These are phyloP conservation scores for Pseudevernia furfuracea DNA, from an alignment of 495 filamentous ascomycete genomes.

Conservation along the genomic window DNA sequence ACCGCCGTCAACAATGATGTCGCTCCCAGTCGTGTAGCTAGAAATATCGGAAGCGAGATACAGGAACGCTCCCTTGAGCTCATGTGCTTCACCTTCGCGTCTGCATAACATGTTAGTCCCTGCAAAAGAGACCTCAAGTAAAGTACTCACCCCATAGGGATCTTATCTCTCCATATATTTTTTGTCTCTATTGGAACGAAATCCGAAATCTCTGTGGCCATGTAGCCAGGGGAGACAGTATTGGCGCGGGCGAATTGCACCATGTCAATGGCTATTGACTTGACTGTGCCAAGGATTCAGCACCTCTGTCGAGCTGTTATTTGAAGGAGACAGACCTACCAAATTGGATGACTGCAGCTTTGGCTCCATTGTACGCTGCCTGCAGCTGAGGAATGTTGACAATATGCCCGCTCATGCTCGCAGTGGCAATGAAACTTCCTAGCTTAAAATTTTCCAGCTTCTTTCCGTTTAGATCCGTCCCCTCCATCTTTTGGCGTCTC, in stretches of 20 bases:
- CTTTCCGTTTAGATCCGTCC: constrained; percentile 57
- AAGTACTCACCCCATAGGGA: constrained; percentile 56
- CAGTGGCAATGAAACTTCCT: constrained; percentile 71
- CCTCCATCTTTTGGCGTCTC: constrained; percentile 55
- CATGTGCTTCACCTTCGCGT: constrained; percentile 62
- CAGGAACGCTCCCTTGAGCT: constrained; percentile 85
- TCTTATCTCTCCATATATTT: constrained; percentile 69
- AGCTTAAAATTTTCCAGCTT: constrained; percentile 56
- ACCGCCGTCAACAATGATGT: constrained; percentile 21
- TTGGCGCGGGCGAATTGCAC: constrained; percentile 77
- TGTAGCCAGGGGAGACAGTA: constrained; percentile 78
- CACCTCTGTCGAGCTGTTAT: neutral
- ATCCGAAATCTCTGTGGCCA: constrained; percentile 71
- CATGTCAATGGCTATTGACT: constrained; percentile 80
- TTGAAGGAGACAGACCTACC: constrained; percentile 38
- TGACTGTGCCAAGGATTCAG: constrained; percentile 35
- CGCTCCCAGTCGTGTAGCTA: constrained; percentile 70
- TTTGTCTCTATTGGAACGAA: constrained; percentile 67
- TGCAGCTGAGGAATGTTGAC: constrained; percentile 84
- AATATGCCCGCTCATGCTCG: constrained; percentile 78
- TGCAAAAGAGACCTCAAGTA: neutral
- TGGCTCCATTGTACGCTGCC: constrained; percentile 79
- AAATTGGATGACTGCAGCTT: constrained; percentile 78
- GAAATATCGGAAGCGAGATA: constrained; percentile 79
- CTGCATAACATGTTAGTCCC: neutral